Percentiles rank a stretch among this genome's conserved stretches.
These are phyloP conservation scores for Phialophora expanda DNA, from an alignment of 2,329 filamentous ascomycete genomes.

Conservation along the genomic window DNA sequence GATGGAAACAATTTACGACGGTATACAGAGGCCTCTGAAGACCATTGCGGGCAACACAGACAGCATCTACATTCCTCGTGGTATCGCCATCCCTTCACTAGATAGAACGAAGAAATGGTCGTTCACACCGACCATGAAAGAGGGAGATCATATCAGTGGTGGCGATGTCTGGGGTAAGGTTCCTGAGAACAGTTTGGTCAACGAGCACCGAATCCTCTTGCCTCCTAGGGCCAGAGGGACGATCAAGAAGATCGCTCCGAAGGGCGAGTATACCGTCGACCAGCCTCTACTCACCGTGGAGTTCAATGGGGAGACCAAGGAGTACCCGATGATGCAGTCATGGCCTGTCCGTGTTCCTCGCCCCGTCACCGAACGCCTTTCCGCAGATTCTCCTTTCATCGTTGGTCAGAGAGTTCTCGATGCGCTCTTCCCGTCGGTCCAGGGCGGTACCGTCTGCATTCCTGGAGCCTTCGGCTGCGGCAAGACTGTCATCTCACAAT, in stretches of 20 bases:
- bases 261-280: constrained; percentile 91
- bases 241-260: constrained; percentile 86
- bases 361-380: constrained; percentile 88
- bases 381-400: constrained; percentile 87
- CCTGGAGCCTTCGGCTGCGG: constrained; percentile 98
- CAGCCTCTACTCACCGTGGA: constrained; percentile 95
- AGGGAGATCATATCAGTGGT: constrained; percentile 94
- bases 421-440: constrained; percentile 92
- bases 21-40: constrained; percentile 93
- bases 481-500: constrained; percentile 99
- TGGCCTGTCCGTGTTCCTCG: constrained; percentile 98
- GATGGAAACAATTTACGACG: constrained; percentile 99
- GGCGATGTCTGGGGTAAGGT: constrained; percentile 96
- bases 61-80: constrained; percentile 97
- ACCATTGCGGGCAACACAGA: constrained; percentile 77
- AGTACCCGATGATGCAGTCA: constrained; percentile 97
- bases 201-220: constrained; percentile 89
- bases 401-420: constrained; percentile 97
- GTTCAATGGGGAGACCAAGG: constrained; percentile 93
- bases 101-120: constrained; percentile 95
- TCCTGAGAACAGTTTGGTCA: constrained; percentile 93
- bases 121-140: constrained; percentile 86
- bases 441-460: constrained; percentile 97
- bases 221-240: constrained; percentile 88
- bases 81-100: constrained; percentile 84